Evolutionary conservation across 805 yeast genomes (phyloP), one percentile per base, ranked within the genome.

Genomic region (Torulaspora maleeae): DNA sequence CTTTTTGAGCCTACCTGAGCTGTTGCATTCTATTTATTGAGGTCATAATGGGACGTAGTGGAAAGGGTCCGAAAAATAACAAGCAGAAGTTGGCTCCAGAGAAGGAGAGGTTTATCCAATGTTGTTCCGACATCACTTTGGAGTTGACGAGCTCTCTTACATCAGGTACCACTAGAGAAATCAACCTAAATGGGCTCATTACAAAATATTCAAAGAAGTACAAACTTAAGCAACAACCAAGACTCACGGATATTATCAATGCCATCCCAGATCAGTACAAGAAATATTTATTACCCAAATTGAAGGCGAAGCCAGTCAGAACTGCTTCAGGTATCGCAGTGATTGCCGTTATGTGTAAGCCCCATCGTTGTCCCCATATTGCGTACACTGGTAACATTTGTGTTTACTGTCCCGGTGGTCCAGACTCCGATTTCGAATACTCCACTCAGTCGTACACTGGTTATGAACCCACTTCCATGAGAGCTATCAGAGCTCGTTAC

Each of bases 281-380:
- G 66, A 88, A 88, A 63, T 89, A 89, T 60, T 69, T 93, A 44
- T 73, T 93, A 32, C 99, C 98, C 2, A 90, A 90, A 68, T 74
- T 93, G 37, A 87, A 93, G 68, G 99, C 99, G n/a, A 93, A 93
- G 66, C 99, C 99, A 0, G 98, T 93, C 36, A 78, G 99, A 67
- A 93, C 99, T 0, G 99, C 99, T 0, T 86, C 95, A 9, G 99
- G 99, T 58, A 95, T 93, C 48, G 99, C 99, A 8, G 99, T 93
- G 16, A 98, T 93, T 36, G 99, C 99, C 0, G 98, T 93, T 27
- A 93, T 93, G 98, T 90, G 97, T 72, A 93, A 93, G 67, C 99
- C 99, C 2, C 99, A 93, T 67, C 77, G 99, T 70, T 93, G 99
- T 68, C 99, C 99, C 22, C 99, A 93, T 67, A 93, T 93, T 58